Evolutionary conservation across 371 early-diverging fungal genomes (phyloP), one percentile per base, ranked within the genome.

Genomic region (Parasitella parasitica): DNA sequence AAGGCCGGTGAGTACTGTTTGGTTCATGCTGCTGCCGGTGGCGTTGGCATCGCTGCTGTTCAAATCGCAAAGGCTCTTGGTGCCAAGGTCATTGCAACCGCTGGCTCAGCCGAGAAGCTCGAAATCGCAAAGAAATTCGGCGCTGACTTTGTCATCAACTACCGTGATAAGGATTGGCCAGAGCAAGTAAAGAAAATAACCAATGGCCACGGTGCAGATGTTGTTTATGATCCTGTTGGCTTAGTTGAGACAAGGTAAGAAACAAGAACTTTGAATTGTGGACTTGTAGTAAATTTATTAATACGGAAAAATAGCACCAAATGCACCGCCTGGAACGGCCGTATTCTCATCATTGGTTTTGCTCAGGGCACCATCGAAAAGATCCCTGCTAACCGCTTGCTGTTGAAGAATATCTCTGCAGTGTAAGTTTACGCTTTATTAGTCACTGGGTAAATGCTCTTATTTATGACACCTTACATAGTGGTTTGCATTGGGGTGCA

Each of bases 271-370:
- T 1, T 46, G 28, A 4, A 38, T 38, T 20, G 12, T 12, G 12
- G 11, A 12, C 2, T 32, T 32, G 32, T 46, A 3, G 46, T 24
- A 46, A 24, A 24, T 22, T 20, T 50, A 8, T 4, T 3, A 16
- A 9, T 32, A 32, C 32, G 32, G 6, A 24, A 63, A 30, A 48
- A 32, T 64, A 81, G 82, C 49, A 88, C 78, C 11, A 81, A 89
- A 57, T 92, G 93, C 58, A 78, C 87, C n/a, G 93, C 92, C 13
- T 94, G 92, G 91, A 91, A 89, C 69, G 95, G 91, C 3, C 88
- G 94, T 35, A 76, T 94, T 3, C 69, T 96, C 9, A 89, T 96
- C 6, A 85, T 96, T 48, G 96, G 94, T 4, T 96, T 95, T 78
- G 93, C 94, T 5, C 86, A 86, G 26, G 94, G 94, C 13, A 75